Evolutionary conservation across 1,139 yeast species (phyloP).

Genomic region (Yamadazyma buinensis): DNA sequence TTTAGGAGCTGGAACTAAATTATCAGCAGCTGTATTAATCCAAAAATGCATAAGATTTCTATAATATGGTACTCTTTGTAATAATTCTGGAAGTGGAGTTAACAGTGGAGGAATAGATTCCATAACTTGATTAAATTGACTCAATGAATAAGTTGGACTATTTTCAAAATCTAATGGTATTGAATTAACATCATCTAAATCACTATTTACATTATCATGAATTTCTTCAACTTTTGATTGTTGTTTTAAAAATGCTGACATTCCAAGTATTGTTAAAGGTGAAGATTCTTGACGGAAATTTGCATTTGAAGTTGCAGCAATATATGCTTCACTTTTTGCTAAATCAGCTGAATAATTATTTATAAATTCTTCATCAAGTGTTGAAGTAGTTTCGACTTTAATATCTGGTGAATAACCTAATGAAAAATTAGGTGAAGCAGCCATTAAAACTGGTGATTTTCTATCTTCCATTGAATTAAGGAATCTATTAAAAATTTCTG

Average conservation of each 20-base stretch:
- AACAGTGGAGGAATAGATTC: conserved; percentile 44
- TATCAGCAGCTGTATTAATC: conserved; percentile 57
- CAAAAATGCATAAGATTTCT: conserved; percentile 61
- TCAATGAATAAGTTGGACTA: conserved; percentile 5
- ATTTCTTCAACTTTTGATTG: conserved; percentile 1
- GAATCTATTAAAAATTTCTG: conserved; percentile 26
- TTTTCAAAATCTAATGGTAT: conserved; percentile 10
- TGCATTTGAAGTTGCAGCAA: conserved; percentile 4
- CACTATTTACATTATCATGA: conserved; percentile 4
- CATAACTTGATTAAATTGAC: not conserved
- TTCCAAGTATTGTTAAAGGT: not conserved
- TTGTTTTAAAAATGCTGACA: not conserved
- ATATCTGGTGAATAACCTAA: conserved; percentile 2
- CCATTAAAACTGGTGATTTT: conserved; percentile 1
- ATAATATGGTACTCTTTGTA: conserved; percentile 56
- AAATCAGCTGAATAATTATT: conserved; percentile 21
- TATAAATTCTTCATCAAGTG: conserved; percentile 11
- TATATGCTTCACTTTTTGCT: conserved; percentile 18
- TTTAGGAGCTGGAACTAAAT: conserved; percentile 68
- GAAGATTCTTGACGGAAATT: not conserved
- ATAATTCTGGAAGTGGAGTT: conserved; percentile 54
- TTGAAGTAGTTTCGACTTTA: not conserved
- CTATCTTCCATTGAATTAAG: conserved; percentile 14
- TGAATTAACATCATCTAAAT: conserved; percentile 1
- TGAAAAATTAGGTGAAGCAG: conserved; percentile 1